Percentiles rank a stretch among this genome's conserved stretches.
Evolutionary conservation across 2,329 filamentous ascomycete genomes (phyloP).

Genomic region (Byssoonygena ceratinophila): DNA sequence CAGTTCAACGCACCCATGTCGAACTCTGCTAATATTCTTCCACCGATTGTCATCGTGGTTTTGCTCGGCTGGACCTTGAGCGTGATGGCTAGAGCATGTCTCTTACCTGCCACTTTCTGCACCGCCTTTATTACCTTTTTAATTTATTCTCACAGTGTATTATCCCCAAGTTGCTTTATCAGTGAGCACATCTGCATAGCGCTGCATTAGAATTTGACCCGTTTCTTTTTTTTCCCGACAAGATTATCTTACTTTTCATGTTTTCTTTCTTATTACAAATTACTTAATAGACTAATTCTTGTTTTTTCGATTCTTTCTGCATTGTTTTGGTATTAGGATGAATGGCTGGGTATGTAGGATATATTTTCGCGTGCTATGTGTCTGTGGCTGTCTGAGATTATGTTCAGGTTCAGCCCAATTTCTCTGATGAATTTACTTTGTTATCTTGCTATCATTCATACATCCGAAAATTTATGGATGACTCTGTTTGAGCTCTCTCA

Average conservation of each 20-base stretch:
- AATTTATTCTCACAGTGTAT: not conserved
- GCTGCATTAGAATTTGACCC: not conserved
- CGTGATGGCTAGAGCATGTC: not conserved
- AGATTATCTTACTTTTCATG: not conserved
- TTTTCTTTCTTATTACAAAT: not conserved
- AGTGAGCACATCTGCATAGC: conserved; percentile 3
- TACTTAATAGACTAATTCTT: not conserved
- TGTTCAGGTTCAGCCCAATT: not conserved
- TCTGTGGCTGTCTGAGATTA: not conserved
- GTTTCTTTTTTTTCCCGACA: not conserved
- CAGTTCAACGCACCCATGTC: not conserved
- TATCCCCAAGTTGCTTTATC: conserved; percentile 1
- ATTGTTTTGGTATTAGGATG: not conserved
- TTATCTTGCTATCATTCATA: not conserved
- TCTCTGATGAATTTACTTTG: too few relatives aligned
- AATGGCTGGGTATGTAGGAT: not conserved
- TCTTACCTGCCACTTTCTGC: not conserved
- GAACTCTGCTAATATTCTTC: too few relatives aligned
- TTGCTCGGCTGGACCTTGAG: conserved; percentile 9
- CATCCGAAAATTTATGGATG: too few relatives aligned
- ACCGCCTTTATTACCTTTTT: not conserved
- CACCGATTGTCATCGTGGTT: not conserved
- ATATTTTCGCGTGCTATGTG: not conserved
- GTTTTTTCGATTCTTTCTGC: not conserved
- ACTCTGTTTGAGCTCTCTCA: too few relatives aligned